Evolutionary conservation across 352 stramenopile species (phyloP), one percentile per base, ranked within the genome.

Genomic region (Pythium dissimile): DNA sequence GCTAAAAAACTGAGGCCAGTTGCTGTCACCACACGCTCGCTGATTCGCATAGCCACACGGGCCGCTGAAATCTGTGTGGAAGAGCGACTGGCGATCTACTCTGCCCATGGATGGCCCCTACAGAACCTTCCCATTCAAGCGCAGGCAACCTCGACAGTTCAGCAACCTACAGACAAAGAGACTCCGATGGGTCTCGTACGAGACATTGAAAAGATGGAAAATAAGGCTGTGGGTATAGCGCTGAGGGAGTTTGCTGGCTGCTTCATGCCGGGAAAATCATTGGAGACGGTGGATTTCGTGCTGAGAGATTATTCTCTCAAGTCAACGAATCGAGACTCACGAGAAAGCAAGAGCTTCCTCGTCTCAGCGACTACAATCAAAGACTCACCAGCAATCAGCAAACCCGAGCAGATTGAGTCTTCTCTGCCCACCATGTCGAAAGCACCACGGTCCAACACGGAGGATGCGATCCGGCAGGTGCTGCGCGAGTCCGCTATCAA

Each of bases 281-380:
- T 75, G 0, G 62, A 80, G 23, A 20, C 59, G 3, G 61, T 86
- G 27, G 73, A 89, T 23, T 57, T 62, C 18, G 16, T 86, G 2
- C 37, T 87, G 32, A 67, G 59, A 24, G 79, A 87, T 37, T 76
- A 80, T 31, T 60, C 62, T 8, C 15, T 60, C 0, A 71, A 67
- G 15, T 59, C 49, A 10, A 9, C 18, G 16, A 26, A 27, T 9
- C 54, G 54, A 35, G 62, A 84, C 24, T 41, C 75, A 1, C 62
- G 58, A 16, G 13, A 46, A 7, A 68, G 64, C 0, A 63, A 67
- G 20, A 79, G 55, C 21, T 57, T 70, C 13, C 42, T 59, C 13
- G 11, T 51, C 11, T n/a, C 49, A 12, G 23, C 26, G 26, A 21
- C 31, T 3, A 24, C 12, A 10, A 23, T n/a, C n/a, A n/a, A n/a